Conservation (phyloP, 345 rosid species). For the Populus deltoides region DNA sequence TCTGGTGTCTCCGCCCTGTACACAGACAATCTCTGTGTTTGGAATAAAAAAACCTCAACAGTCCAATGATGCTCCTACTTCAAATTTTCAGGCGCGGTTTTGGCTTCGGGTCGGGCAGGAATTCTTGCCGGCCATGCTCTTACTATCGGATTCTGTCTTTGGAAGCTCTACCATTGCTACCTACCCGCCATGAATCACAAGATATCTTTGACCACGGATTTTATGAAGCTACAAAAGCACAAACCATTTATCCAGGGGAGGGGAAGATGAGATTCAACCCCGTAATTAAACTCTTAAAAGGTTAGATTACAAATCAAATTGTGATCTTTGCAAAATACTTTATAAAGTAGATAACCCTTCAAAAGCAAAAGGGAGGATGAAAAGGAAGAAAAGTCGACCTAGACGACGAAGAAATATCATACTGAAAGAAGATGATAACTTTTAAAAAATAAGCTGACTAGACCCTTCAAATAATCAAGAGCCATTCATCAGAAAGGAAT, state of each 20-base stretch:
- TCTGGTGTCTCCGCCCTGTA: not conserved
- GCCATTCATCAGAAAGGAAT: too few species aligned
- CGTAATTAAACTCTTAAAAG: too few species aligned
- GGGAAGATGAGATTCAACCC: too few species aligned
- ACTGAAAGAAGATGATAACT: not conserved
- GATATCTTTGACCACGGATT: too few species aligned
- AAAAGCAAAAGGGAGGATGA: not conserved
- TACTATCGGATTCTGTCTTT: not conserved
- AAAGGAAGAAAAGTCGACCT: not conserved
- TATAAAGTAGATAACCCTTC: not conserved
- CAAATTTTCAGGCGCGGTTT: not conserved
- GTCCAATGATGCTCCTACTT: not conserved
- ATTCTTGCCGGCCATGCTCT: not conserved
- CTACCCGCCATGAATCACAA: not conserved
- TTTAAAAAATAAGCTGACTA: too few species aligned
- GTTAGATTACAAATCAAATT: too few species aligned
- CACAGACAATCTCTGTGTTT: not conserved
- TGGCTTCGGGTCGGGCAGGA: not conserved
- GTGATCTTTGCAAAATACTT: not conserved
- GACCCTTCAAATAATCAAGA: too few species aligned
- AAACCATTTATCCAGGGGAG: too few species aligned
- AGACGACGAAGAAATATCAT: too few species aligned
- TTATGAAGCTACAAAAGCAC: too few species aligned
- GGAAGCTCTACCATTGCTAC: not conserved
- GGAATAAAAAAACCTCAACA: not conserved